phyloP scores from a whole-genome alignment of 371 early-diverging fungal genomes.

The Rhizopus stolonifer region DNA sequence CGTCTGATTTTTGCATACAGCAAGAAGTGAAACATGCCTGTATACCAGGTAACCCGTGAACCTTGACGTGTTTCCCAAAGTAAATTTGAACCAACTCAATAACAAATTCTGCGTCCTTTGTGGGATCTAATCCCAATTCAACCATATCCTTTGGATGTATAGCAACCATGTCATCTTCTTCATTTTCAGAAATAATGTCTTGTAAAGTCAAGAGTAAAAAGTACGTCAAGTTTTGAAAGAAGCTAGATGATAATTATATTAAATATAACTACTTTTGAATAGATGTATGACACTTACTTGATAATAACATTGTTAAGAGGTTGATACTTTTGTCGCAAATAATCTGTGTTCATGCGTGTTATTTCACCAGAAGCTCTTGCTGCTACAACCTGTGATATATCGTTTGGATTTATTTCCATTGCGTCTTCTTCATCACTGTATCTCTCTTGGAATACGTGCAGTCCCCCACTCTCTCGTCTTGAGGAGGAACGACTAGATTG shows the following conservation, averaged over 20 bases:
- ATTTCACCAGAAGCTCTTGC: constrained; percentile 18
- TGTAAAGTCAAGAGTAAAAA: constrained; percentile 31
- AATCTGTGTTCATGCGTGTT: not conserved
- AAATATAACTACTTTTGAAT: not conserved
- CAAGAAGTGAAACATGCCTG: not conserved
- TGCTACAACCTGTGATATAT: constrained; percentile 31
- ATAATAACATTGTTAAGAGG: not conserved
- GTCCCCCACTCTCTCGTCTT: constrained; percentile 4
- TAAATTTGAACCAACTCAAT: constrained; percentile 40
- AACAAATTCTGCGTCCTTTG: constrained; percentile 40
- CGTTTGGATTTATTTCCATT: constrained; percentile 29
- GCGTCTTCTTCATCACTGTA: constrained; percentile 37
- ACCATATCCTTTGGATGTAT: constrained; percentile 44
- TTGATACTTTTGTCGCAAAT: not conserved
- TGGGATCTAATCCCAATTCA: constrained; percentile 47
- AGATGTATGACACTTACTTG: not conserved
- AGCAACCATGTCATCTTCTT: constrained; percentile 22
- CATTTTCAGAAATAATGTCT: constrained; percentile 24
- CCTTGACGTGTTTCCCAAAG: constrained; percentile 36
- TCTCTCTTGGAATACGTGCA: constrained; percentile 10
- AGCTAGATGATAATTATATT: constrained; percentile 20
- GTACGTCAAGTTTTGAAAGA: constrained; percentile 41
- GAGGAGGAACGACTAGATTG: not conserved
- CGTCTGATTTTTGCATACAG: not conserved
- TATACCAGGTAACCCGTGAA: constrained; percentile 18